Percentiles rank a stretch among this genome's conserved stretches.
phyloP scores from a whole-genome alignment of 225 moss, liverwort and hornwort genomes.

The Marchantia paleacea region DNA sequence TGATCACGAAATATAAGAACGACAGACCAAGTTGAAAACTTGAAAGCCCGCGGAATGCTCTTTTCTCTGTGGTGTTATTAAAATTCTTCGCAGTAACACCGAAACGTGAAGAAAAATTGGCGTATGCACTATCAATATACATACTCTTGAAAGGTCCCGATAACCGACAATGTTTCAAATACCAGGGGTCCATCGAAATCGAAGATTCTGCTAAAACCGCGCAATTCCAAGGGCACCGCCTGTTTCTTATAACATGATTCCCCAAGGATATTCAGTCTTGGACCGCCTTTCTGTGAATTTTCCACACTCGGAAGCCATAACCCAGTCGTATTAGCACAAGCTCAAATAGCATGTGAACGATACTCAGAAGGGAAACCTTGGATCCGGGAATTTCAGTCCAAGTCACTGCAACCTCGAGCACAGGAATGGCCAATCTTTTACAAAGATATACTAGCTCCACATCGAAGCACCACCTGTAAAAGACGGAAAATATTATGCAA shows the following conservation, averaged over 20 bases:
- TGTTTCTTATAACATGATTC: neutral
- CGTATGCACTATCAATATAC: neutral
- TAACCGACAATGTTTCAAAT: neutral
- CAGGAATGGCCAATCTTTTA: conserved; percentile 70
- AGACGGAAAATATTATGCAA: neutral
- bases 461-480: conserved; percentile 87
- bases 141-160: neutral
- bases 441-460: conserved; percentile 88
- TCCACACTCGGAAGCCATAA: conserved; percentile 92
- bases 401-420: conserved; percentile 78
- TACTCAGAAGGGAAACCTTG: conserved; percentile 71
- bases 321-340: conserved; percentile 82
- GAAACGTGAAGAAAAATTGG: too few relatives aligned
- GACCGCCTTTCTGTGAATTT: conserved; percentile 51
- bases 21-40: too few relatives aligned
- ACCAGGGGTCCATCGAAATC: neutral
- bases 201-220: neutral
- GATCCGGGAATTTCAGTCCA: conserved; percentile 99
- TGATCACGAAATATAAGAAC: too few relatives aligned
- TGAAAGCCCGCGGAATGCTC: too few relatives aligned
- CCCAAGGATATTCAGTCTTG: conserved; percentile 21
- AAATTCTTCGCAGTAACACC: too few relatives aligned
- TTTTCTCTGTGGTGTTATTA: too few relatives aligned
- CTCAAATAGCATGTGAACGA: conserved; percentile 95
- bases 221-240: neutral